Conservation (phyloP, 768 basidiomycete genomes). For the Xerocomellus dryophilus region DNA sequence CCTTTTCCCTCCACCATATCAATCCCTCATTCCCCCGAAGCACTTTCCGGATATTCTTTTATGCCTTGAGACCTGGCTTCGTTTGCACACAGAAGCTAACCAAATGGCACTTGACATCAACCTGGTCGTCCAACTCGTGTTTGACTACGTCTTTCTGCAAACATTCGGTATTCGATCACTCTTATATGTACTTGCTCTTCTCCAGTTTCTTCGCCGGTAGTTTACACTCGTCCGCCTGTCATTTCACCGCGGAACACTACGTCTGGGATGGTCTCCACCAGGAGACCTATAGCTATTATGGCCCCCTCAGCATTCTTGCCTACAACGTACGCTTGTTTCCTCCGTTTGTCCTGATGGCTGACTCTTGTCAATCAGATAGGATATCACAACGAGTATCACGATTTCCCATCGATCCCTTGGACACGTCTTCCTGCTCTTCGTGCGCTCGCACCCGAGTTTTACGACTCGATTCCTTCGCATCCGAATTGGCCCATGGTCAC, state of each 20-base stretch:
- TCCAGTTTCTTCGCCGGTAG: constrained; percentile 96
- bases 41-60: constrained; percentile 97
- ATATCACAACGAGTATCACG: constrained; percentile 99
- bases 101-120: constrained; percentile 84
- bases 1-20: not conserved
- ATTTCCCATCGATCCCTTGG: constrained; percentile 97
- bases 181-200: constrained; percentile 79
- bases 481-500: constrained; percentile 94
- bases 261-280: constrained; percentile 89
- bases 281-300: constrained; percentile 98
- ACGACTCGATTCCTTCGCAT: constrained; percentile 83
- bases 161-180: constrained; percentile 48
- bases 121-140: constrained; percentile 60
- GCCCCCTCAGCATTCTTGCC: constrained; percentile 80
- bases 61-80: constrained; percentile 92
- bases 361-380: constrained; percentile 61
- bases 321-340: constrained; percentile 73
- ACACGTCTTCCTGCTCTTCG: constrained; percentile 86
- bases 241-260: constrained; percentile 98
- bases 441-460: constrained; percentile 85
- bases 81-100: constrained; percentile 81
- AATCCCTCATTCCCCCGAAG: constrained; percentile 39
- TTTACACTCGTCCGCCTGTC: constrained; percentile 91
- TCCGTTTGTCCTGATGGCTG: not conserved
- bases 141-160: constrained; percentile 66